Evolutionary conservation across 805 yeast species (phyloP), one percentile per base, ranked within the genome.

Genomic region (Suhomyces sp.): DNA sequence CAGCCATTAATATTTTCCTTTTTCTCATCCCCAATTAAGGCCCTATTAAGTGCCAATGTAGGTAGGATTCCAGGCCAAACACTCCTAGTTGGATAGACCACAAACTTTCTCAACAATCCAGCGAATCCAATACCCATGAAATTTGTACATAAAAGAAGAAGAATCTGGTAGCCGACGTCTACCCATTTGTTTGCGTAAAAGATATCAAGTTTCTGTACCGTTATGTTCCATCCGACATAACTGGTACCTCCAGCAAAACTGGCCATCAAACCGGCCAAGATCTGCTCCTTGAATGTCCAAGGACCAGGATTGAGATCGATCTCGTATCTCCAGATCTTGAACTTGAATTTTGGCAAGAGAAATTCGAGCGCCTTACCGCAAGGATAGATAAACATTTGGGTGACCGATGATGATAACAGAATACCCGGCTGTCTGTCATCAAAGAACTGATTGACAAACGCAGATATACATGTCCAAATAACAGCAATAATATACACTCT

Each of bases 221-320:
- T 57, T 43, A 64, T 61, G 49, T 62, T 63, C 44, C 46, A 59
- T 2, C 55, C 35, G n/a, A 62, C 65, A 29, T 53, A 69, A 47
- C 62, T 57, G 51, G 64, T 75, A 24, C 68, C 59, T 31, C 63
- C 60, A 39, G 72, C 69, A 29, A 72, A 69, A 46, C 71, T 64
- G 57, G 60, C 69, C 59, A 71, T 70, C 17, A 76, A 59, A 6
- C 89, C 80, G 1, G 85, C 73, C 53, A 85, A 74, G 83, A 83
- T 81, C 63, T 85, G 89, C 59, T 84, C 89, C 60, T 84, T 84
- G 56, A 65, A 72, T 24, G 73, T 69, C 85, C 87, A 85, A 13
- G 86, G 85, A 9, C 88, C 86, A 2, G 85, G 86, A 62, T 82
- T 82, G 45, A 83, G 62, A 8, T 54, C 57, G 15, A 60, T 6